A percentile compares a stretch with the other conserved stretches of the same genome.
Conservation (phyloP, 164 flowering plant genomes). For the Tetracentron sinense region DNA sequence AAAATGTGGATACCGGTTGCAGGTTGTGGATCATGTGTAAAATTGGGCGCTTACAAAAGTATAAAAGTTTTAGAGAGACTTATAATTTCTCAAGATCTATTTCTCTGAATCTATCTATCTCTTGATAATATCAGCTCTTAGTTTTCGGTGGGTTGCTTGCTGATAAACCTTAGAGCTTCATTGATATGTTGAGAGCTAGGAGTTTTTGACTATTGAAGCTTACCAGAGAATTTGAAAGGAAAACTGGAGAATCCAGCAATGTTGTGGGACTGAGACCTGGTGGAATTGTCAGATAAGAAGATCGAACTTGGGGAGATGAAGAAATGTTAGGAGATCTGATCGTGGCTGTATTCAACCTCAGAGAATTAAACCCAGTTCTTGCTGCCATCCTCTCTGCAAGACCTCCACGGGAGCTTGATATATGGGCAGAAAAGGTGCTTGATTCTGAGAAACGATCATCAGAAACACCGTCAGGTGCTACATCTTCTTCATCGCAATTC, state of each 20-base stretch:
- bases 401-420: conserved; percentile 40
- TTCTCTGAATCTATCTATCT: neutral
- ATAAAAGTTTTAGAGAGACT: neutral
- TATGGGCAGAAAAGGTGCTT: conserved; percentile 29
- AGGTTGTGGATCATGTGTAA: no score
- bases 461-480: conserved; percentile 10
- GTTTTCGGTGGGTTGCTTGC: neutral
- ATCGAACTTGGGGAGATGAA: conserved; percentile 34
- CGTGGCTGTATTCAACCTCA: conserved; percentile 57
- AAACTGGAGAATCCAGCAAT: conserved; percentile 84
- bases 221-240: conserved; percentile 80
- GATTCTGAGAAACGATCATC: conserved; percentile 20
- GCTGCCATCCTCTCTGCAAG: conserved; percentile 78
- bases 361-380: conserved; percentile 85
- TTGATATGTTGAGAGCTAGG: neutral
- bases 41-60: neutral
- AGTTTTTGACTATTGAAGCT: conserved; percentile 12
- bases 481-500: conserved; percentile 18
- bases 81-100: neutral
- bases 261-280: conserved; percentile 86
- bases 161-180: no score
- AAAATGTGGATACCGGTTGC: no score
- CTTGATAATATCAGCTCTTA: neutral
- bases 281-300: conserved; percentile 74
- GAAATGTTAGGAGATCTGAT: conserved; percentile 50